Conservation (phyloP, 1,284 basidiomycete genomes). For the Austropuccinia psidii region DNA sequence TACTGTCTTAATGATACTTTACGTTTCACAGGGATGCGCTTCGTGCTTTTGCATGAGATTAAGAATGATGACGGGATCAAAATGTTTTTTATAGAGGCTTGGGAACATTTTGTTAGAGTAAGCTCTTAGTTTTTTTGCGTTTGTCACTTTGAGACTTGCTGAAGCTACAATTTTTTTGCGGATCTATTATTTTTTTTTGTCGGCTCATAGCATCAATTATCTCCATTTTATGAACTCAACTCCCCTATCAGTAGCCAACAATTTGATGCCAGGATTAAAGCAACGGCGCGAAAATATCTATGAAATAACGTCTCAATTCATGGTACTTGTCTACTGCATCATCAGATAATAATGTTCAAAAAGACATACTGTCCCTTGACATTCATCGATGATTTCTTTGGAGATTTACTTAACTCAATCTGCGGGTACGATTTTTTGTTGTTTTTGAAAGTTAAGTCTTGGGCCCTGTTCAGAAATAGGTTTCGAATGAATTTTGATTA, state of each 20-base stretch:
- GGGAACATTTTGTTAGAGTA: conserved; percentile 92
- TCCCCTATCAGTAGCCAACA: conserved; percentile 65
- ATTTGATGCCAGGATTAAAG: conserved; percentile 73
- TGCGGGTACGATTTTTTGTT: no score
- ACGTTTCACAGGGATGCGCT: conserved; percentile 67
- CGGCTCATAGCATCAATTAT: conserved; percentile 63
- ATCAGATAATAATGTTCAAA: no score
- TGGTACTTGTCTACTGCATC: no score
- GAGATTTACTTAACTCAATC: no score
- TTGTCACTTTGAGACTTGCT: background rate
- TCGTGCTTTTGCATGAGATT: conserved; percentile 78
- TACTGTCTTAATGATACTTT: background rate
- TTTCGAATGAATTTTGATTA: no score
- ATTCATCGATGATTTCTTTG: no score
- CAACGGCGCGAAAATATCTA: conserved; percentile 76
- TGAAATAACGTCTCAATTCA: conserved; percentile 45
- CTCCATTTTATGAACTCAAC: conserved; percentile 86
- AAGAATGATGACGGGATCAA: conserved; percentile 95
- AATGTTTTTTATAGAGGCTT: conserved; percentile 79
- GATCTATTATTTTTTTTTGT: background rate
- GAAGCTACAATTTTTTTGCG: background rate
- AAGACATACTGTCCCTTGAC: no score
- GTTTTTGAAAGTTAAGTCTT: no score
- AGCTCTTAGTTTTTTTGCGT: conserved; percentile 32
- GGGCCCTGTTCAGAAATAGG: no score